These are phyloP conservation scores for Eleusine indica DNA, from an alignment of 176 grass and related monocot species.

Conservation along the genomic window DNA sequence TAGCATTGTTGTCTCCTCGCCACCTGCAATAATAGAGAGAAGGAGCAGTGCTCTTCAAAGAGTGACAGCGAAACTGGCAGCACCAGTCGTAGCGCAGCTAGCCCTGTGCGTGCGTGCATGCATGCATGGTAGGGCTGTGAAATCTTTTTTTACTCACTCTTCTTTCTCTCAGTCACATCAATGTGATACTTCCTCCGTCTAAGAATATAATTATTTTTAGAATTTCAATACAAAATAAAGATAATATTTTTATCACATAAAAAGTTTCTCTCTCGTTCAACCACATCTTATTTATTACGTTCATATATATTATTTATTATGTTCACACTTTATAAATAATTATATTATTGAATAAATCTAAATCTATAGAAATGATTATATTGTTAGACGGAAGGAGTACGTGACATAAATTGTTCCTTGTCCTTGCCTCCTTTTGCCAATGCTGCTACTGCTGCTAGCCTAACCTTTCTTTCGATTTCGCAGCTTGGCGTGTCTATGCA, in stretches of 20 bases:
- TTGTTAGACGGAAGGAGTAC: not conserved
- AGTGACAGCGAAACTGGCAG: not conserved
- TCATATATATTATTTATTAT: too few species aligned
- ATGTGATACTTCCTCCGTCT: too few species aligned
- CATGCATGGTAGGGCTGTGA: not conserved
- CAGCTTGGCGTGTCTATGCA: not conserved
- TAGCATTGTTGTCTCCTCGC: not conserved
- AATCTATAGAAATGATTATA: too few species aligned
- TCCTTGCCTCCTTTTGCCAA: not conserved
- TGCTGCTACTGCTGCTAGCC: not conserved
- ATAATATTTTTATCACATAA: too few species aligned
- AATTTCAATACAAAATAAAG: too few species aligned
- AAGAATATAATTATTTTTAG: too few species aligned
- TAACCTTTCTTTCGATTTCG: not conserved
- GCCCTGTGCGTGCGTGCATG: not conserved
- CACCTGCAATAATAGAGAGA: not conserved
- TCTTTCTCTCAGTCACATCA: not conserved
- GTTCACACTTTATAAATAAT: too few species aligned
- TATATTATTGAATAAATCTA: too few species aligned
- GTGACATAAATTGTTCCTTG: slow-evolving; percentile 1
- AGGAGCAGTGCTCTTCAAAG: not conserved
- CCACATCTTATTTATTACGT: too few species aligned
- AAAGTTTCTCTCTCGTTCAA: too few species aligned
- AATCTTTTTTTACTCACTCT: not conserved
- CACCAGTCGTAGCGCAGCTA: not conserved